Evolutionary conservation across 371 early-diverging fungal genomes (phyloP), one percentile per base, ranked within the genome.

Genomic region (Circinella minor): DNA sequence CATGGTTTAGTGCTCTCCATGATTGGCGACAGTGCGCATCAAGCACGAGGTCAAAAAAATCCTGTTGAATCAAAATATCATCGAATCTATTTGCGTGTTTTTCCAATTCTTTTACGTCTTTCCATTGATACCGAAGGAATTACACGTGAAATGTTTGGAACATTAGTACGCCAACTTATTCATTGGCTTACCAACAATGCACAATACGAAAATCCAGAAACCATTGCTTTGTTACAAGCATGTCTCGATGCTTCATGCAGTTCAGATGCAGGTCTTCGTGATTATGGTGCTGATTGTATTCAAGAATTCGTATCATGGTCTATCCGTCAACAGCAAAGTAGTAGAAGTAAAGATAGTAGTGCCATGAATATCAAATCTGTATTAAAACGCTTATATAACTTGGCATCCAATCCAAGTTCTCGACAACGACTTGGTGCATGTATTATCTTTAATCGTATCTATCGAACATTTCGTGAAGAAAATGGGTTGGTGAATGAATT

Each of bases 171-270:
- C 0, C 94, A 94, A 72, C 68, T 92, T 15, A 92, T 94, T 14
- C 94, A 93, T 68, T 95, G 93, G 93, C 74, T 94, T 49, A 92
- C 95, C 8, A 90, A 89, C 47, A 90, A 88, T 77, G 84, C 88
- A 1, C 87, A 87, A 54, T 87, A 87, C 61, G 93, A 94, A 71
- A 91, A 91, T 49, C 88, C 90, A 36, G 95, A 94, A 73, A 91
- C 93, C 1, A 84, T 92, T 62, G 84, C 86, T 0, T 72, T 95
- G n/a, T 66, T 94, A 49, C 83, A 88, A 20, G 75, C 89, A 6
- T 91, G 92, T 66, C 76, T 94, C 51, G 91, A 92, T 63, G 92
- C 91, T 18, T 78, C 86, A 5, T 89, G 87, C 61, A 78, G 77
- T 63, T 73, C 86, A 0, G 79, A 83, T 57, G 86, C 88, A 20